Percentiles rank a stretch among this genome's conserved stretches.
Evolutionary conservation across 208 protist genomes (phyloP).

Genomic region (Strigomonas oncopelti): DNA sequence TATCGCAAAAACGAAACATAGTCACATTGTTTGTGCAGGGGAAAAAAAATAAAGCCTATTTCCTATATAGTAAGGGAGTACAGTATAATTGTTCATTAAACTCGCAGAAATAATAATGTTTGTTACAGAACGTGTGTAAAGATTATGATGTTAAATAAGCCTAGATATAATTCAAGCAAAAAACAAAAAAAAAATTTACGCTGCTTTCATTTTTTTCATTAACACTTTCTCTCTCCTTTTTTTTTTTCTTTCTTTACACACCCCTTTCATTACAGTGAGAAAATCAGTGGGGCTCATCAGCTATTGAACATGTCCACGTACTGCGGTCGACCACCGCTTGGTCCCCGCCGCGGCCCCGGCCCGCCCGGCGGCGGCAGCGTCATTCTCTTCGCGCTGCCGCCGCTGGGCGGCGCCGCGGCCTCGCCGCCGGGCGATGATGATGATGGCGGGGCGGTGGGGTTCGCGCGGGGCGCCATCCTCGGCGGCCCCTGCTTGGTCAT

Average conservation of each 20-base stretch:
- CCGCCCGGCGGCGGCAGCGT: conserved; percentile 19
- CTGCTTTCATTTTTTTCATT: background rate
- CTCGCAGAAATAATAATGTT: background rate
- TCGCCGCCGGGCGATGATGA: background rate
- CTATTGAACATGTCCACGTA: conserved; percentile 86
- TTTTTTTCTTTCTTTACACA: no score
- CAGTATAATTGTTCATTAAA: background rate
- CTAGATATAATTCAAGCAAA: no score
- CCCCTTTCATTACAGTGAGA: no score
- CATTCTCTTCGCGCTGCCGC: conserved; percentile 10
- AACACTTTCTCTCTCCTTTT: background rate
- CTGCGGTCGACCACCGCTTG: conserved; percentile 31
- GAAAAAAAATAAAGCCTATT: background rate
- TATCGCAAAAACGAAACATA: no score
- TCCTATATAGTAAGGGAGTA: no score
- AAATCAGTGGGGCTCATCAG: conserved; percentile 2
- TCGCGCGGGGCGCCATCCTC: conserved; percentile 21
- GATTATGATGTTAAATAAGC: no score
- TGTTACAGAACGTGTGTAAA: no score
- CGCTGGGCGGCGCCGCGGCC: background rate
- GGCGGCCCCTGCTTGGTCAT: conserved; percentile 64
- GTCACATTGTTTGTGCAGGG: no score
- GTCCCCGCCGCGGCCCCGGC: conserved; percentile 16
- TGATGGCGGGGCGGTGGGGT: conserved; percentile 5
- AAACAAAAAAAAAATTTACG: background rate